phyloP scores from a whole-genome alignment of 345 rosid species.

The Hibiscus trionum region DNA sequence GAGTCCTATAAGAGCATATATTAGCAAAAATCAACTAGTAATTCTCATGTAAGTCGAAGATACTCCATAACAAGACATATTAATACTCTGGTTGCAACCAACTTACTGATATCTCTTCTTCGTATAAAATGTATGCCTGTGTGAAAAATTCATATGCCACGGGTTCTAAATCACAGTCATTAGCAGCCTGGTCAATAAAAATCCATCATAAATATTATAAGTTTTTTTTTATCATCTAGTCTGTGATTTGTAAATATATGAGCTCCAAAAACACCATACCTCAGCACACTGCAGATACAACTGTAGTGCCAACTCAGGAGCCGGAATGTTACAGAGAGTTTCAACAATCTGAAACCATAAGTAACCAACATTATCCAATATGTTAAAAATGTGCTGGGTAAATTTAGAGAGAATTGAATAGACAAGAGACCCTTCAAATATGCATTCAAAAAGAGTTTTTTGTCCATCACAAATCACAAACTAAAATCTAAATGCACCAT shows the following conservation, averaged over 20 bases:
- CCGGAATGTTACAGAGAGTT: conserved; percentile 63
- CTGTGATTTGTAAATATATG: conserved; percentile 1
- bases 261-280: conserved; percentile 32
- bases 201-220: conserved; percentile 4
- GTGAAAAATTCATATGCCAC: conserved; percentile 98
- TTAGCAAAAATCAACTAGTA: conserved; percentile 12
- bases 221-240: not conserved
- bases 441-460: not conserved
- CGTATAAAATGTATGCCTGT: conserved; percentile 94
- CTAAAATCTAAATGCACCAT: not conserved
- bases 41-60: not conserved
- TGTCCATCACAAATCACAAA: not conserved
- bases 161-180: conserved; percentile 89
- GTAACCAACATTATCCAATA: not conserved
- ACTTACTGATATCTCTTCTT: conserved; percentile 96
- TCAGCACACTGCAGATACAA: conserved; percentile 96
- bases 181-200: conserved; percentile 69
- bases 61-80: not conserved
- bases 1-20: conserved; percentile 58
- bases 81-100: conserved; percentile 8
- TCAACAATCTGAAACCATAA: conserved; percentile 62
- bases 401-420: not conserved
- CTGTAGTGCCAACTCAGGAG: conserved; percentile 81
- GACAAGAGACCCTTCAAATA: not conserved
- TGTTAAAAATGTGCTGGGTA: not conserved